These are phyloP conservation scores for Guadua angustifolia DNA, from an alignment of 176 grass and related monocot species.

Conservation along the genomic window DNA sequence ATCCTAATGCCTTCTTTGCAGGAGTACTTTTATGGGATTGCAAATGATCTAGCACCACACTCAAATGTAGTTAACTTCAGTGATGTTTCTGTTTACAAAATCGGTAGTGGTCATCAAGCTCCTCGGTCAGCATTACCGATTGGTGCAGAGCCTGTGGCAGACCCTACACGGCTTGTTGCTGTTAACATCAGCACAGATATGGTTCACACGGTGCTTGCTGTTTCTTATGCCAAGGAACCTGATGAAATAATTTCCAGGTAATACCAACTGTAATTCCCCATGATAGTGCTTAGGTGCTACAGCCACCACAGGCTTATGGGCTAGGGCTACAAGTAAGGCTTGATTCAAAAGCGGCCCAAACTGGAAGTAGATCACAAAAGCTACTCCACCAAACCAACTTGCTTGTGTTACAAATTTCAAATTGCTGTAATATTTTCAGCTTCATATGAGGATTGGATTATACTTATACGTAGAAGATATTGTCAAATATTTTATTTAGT, in stretches of 20 bases:
- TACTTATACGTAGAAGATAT: background rate
- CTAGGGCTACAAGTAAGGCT: background rate
- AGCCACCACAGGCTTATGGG: background rate
- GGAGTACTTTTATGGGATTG: constrained; percentile 96
- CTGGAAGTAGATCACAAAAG: background rate
- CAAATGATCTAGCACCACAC: constrained; percentile 91
- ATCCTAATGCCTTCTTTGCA: constrained; percentile 35
- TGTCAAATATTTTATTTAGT: background rate
- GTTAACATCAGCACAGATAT: constrained; percentile 93
- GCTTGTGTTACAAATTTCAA: constrained; percentile 11
- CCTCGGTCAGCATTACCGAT: constrained; percentile 88
- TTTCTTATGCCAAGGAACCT: constrained; percentile 93
- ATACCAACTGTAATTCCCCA: background rate
- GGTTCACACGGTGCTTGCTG: constrained; percentile 78
- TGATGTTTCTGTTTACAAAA: constrained; percentile 81
- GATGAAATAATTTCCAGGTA: constrained; percentile 95
- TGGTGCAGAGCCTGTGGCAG: constrained; percentile 85
- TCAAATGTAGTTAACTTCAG: constrained; percentile 93
- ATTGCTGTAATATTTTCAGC: background rate
- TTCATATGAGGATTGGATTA: background rate
- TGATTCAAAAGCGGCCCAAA: constrained; percentile 2
- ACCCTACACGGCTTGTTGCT: constrained; percentile 71
- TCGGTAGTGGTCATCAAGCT: constrained; percentile 92
- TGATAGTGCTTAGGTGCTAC: background rate
- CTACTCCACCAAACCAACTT: constrained; percentile 1